A percentile compares a stretch with the other conserved stretches of the same genome.
Evolutionary conservation across 768 basidiomycete species (phyloP).

Genomic region (Thelephora ganbajun): DNA sequence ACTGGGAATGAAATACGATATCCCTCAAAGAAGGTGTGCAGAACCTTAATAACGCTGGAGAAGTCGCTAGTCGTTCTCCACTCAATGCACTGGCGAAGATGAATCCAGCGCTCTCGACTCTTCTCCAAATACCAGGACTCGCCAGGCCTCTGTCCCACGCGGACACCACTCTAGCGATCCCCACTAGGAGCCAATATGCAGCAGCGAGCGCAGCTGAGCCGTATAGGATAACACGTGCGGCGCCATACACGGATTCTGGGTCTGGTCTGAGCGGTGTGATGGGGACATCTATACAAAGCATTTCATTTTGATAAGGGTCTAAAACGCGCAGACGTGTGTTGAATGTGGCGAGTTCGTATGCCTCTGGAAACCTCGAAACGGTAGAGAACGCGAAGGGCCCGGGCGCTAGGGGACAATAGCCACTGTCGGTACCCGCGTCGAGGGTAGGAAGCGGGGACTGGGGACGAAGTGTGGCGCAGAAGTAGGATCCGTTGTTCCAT

Average conservation of each 20-base stretch:
- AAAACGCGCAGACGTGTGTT: conserved; percentile 77
- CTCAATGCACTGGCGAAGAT: conserved; percentile 88
- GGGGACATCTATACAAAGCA: conserved; percentile 68
- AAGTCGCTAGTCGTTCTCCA: conserved; percentile 75
- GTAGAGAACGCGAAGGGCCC: conserved; percentile 78
- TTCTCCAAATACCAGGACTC: conserved; percentile 49
- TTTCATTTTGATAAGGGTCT: conserved; percentile 70
- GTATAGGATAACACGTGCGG: conserved; percentile 59
- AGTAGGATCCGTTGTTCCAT: conserved; percentile 53
- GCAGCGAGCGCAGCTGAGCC: conserved; percentile 56
- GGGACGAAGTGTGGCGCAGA: conserved; percentile 72
- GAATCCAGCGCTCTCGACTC: conserved; percentile 74
- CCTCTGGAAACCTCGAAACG: conserved; percentile 47
- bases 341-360: conserved; percentile 71
- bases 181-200: conserved; percentile 72
- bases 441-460: conserved; percentile 38
- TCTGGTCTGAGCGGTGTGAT: conserved; percentile 64
- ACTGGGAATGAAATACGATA: conserved; percentile 87
- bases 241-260: conserved; percentile 48
- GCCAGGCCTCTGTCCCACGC: conserved; percentile 70
- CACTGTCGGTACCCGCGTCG: conserved; percentile 18
- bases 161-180: conserved; percentile 66
- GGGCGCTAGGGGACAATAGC: conserved; percentile 64
- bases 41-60: conserved; percentile 80
- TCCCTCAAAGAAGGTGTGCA: conserved; percentile 89